Evolutionary conservation across 1,139 yeast genomes (phyloP).

Genomic region (Tardiomyces depauwii): DNA sequence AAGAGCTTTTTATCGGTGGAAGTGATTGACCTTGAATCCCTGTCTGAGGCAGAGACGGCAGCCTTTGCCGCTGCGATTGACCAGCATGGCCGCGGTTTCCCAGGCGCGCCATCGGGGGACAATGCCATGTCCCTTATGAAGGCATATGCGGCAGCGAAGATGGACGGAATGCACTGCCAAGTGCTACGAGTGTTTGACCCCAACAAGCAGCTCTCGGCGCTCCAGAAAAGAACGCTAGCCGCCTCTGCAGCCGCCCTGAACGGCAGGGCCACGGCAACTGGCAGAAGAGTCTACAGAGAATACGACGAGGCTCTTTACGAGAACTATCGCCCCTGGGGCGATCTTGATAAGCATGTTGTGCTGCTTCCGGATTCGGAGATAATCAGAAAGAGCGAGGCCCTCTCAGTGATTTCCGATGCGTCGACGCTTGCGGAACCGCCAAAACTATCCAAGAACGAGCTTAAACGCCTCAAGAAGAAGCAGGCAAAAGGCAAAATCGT

Average conservation of each 20-base stretch:
- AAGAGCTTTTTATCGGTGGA: conserved; percentile 26
- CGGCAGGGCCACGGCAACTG: neutral
- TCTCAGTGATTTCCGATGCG: neutral
- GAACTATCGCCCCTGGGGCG: conserved; percentile 27
- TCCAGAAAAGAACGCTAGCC: conserved; percentile 2
- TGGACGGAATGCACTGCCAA: conserved; percentile 27
- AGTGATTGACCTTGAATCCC: conserved; percentile 23
- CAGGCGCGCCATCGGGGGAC: conserved; percentile 31
- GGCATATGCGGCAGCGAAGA: conserved; percentile 25
- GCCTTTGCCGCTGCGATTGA: conserved; percentile 33
- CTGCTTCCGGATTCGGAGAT: conserved; percentile 18
- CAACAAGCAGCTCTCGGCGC: neutral
- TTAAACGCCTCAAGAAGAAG: conserved; percentile 25
- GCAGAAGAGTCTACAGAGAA: conserved; percentile 5
- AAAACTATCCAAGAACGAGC: conserved; percentile 24
- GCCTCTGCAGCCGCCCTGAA: too few relatives aligned
- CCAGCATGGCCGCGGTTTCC: conserved; percentile 22
- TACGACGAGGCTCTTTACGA: conserved; percentile 13
- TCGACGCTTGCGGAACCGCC: neutral
- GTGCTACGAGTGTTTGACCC: conserved; percentile 28
- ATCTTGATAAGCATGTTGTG: conserved; percentile 25
- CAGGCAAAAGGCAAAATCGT: conserved; percentile 2
- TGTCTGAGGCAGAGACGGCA: conserved; percentile 24
- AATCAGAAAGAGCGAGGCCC: neutral
- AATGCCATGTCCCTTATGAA: conserved; percentile 31